These are phyloP conservation scores for Diaporthe citriasiana DNA, from an alignment of 2,329 filamentous ascomycete genomes.

Conservation along the genomic window DNA sequence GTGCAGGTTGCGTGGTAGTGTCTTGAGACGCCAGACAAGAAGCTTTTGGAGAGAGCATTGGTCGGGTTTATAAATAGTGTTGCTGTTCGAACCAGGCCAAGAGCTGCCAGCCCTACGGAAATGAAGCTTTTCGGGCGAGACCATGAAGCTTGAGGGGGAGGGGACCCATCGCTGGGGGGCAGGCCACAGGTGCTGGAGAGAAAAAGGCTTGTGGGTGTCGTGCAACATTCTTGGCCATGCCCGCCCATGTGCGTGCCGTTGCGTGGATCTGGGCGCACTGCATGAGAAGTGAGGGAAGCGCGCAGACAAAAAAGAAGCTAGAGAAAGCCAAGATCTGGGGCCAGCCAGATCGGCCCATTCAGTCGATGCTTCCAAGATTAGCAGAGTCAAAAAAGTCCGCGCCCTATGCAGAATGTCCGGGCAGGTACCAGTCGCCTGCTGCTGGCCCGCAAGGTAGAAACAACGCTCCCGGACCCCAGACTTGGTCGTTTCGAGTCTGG, in stretches of 20 bases:
- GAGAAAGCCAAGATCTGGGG: constrained; percentile 21
- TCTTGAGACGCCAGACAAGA: constrained; percentile 19
- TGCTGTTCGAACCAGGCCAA: constrained; percentile 26
- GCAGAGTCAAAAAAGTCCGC: constrained; percentile 4
- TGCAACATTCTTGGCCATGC: constrained; percentile 22
- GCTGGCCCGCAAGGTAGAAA: background rate
- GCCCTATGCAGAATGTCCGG: background rate
- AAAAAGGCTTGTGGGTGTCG: constrained; percentile 23
- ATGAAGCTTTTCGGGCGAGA: constrained; percentile 35
- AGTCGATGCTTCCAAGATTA: constrained; percentile 31
- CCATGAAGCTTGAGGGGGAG: constrained; percentile 12
- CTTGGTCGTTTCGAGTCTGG: constrained; percentile 29
- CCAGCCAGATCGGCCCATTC: constrained; percentile 19
- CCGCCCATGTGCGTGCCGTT: constrained; percentile 20
- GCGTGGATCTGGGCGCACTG: constrained; percentile 18
- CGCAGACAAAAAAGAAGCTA: constrained; percentile 10
- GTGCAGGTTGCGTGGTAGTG: background rate
- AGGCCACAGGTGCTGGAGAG: constrained; percentile 18
- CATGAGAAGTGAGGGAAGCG: constrained; percentile 9
- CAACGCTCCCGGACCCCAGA: constrained; percentile 23
- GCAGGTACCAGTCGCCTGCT: background rate
- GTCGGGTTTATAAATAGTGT: constrained; percentile 22
- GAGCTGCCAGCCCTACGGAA: constrained; percentile 35
- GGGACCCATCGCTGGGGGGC: constrained; percentile 20
- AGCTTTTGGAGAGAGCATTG: constrained; percentile 7